Base-by-base conservation (phyloP, 78 protist species). In the Planoprotostelium fungivorum region DNA sequence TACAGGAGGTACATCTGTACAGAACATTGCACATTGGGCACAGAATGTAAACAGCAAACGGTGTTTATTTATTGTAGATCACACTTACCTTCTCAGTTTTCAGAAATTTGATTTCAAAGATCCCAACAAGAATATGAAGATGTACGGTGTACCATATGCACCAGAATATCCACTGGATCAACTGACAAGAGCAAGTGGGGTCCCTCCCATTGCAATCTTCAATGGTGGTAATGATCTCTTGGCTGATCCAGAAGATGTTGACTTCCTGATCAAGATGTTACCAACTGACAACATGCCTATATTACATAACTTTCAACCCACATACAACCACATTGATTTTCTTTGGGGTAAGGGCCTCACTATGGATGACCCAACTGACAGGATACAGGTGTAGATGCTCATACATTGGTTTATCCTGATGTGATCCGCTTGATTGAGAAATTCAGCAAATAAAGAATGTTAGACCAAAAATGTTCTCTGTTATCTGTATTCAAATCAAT, bases 201-300 rank as follows among this genome's bases (percentile, higher is more conserved):
- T 29, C 51, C 86, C 35, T n/a, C 36, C 1, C n/a, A 0, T 90
- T 35, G 94, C 90, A 9, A 35, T 95, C 25, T 90, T 84, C 36
- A 37, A 88, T 85, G 96, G 96, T n/a, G 87, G 92, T 34, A 29
- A 36, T 0, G 96, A 95, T 92, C 89, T 84, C 25, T 85, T 95
- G 29, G 96, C 96, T 28, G 96, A 92, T 39, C 91, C 93, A n/a
- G 1, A 51, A 0, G 96, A 95, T 37, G 96, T 94, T 0, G 38
- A 5, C 36, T 35, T 1, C 84, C 83, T 87, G 37, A n/a, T 34
- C 28, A 0, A 1, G 34, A 34, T 38, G 84, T 35, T 87, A 25
- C n/a, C 84, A 28, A 5, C 86, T 5, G 34, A 84, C 25, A 28
- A 28, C 86, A 28, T 1, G 86, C 25, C 37, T 1, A 31, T 84